phyloP scores from a whole-genome alignment of 805 yeast species.

The Suhomyces emberorum region DNA sequence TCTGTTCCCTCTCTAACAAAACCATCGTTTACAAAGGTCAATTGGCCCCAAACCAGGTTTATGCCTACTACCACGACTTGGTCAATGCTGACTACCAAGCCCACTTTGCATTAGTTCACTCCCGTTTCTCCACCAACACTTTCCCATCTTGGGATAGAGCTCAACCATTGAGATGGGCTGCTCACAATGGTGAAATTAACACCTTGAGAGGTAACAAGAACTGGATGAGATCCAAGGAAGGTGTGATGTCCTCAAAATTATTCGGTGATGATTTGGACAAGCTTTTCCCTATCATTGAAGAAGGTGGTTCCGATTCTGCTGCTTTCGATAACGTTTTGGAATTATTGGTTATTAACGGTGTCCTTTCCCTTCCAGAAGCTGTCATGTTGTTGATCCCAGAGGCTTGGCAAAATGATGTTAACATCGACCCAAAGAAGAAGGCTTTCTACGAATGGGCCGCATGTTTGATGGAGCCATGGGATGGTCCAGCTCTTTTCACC shows the following conservation, averaged over 20 bases:
- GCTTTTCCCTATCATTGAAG: constrained; percentile 92
- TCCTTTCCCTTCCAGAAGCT: constrained; percentile 90
- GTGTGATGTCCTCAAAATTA: constrained; percentile 83
- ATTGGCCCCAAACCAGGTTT: constrained; percentile 93
- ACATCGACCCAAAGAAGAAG: constrained; percentile 85
- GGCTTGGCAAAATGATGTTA: constrained; percentile 89
- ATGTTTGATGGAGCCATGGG: constrained; percentile 99
- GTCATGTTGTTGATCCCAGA: constrained; percentile 96
- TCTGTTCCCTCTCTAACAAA: constrained; percentile 84
- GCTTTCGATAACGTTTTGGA: constrained; percentile 96
- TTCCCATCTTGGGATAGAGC: constrained; percentile 99
- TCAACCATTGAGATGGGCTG: constrained; percentile 95
- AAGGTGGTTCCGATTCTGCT: constrained; percentile 98
- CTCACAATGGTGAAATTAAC: constrained; percentile 98
- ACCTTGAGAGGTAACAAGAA: constrained; percentile 96
- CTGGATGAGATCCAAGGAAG: constrained; percentile 99
- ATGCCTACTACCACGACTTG: constrained; percentile 89
- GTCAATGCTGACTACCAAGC: constrained; percentile 89
- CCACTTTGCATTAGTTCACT: constrained; percentile 94
- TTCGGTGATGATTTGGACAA: constrained; percentile 91
- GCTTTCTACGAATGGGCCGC: constrained; percentile 99
- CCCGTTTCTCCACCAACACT: constrained; percentile 95
- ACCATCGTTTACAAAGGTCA: constrained; percentile 97
- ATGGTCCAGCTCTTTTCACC: constrained; percentile 96
- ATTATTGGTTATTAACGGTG: constrained; percentile 87